phyloP scores from a whole-genome alignment of 2,329 filamentous ascomycete genomes.

The Hypoxylon sp. region DNA sequence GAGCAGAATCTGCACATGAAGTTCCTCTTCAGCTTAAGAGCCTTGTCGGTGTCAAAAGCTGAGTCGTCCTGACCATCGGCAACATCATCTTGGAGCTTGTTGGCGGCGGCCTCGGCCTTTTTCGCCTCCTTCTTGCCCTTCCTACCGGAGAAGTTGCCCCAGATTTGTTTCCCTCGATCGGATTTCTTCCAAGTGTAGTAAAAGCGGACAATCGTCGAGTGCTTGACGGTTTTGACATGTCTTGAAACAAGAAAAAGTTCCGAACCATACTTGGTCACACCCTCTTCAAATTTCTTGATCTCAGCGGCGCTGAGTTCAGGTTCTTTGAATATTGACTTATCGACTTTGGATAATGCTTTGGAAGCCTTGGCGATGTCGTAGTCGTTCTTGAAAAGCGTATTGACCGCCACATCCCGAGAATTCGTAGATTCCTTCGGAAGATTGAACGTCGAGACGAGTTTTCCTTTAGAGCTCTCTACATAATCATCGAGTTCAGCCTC shows the following conservation, averaged over 20 bases:
- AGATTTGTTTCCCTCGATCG: conserved; percentile 83
- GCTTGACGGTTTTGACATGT: conserved; percentile 84
- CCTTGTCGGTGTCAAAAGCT: conserved; percentile 92
- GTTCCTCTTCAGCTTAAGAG: conserved; percentile 78
- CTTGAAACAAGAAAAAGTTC: conserved; percentile 86
- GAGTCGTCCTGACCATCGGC: conserved; percentile 95
- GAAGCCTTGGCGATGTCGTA: conserved; percentile 80
- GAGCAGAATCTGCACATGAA: conserved; percentile 96
- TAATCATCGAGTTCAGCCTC: conserved; percentile 78
- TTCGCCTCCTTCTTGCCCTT: conserved; percentile 91
- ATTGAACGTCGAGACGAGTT: conserved; percentile 72
- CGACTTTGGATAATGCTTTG: conserved; percentile 73
- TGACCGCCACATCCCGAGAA: conserved; percentile 83
- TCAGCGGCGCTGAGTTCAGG: conserved; percentile 83
- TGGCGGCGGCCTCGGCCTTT: conserved; percentile 74
- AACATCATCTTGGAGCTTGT: conserved; percentile 89
- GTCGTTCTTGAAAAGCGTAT: conserved; percentile 76
- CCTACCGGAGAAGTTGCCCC: conserved; percentile 87
- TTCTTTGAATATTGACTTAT: conserved; percentile 82
- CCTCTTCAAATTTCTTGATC: conserved; percentile 91
- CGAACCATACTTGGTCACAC: conserved; percentile 88
- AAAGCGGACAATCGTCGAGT: conserved; percentile 86
- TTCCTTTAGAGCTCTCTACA: conserved; percentile 74
- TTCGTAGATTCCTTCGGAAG: conserved; percentile 84
- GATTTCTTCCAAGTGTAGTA: conserved; percentile 99